Base-by-base conservation (phyloP, 805 yeast species). In the Saitoella complicata region DNA sequence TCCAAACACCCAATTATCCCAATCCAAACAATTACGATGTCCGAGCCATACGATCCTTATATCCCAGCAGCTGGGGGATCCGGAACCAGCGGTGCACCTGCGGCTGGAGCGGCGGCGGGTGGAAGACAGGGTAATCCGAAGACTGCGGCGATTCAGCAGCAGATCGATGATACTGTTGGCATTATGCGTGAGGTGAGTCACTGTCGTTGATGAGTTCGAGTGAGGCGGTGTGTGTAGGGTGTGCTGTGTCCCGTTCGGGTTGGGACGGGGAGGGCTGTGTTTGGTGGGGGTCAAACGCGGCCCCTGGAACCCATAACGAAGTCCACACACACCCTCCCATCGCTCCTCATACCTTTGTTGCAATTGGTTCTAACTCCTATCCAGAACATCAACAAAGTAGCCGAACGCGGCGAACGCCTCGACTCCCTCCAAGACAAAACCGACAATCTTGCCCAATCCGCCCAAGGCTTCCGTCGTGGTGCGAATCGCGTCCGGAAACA, bases 401-500 rank as follows among this genome's bases (percentile, higher is more conserved):
- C 94, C 37, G 94, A 86, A 62, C 43, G 91, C 62, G 97, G 97
- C 51, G 95, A 91, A 59, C 78, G 94, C 54, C 71, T 88, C 52
- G 95, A 88, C 54, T 78, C 86, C 40, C 78, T 88, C 54, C 95
- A 87, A 58, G 91, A 83, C 60, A 83, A 86, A 60, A 91, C 43
- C 30, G 94, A 86, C 57, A 85, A 82, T 61, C 72, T 88, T 55
- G 94, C 94, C 39, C 84, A 79, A 40, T 75, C 84, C 40, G 97
- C 98, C 7, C 88, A 84, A 55, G 91, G 94, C 35, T 88, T 91
- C 69, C 84, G 93, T 61, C 75, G 94, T 61, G 94, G 95, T 37
- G 97, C 98, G 48, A 88, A 88, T 67, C 78, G 94, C 56, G 96
- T 88, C 41, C 82, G 98, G 66, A 88, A 87, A 64, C 94, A 87